Conservation (phyloP, 345 rosid species). For the Rhodamnia argentea region DNA sequence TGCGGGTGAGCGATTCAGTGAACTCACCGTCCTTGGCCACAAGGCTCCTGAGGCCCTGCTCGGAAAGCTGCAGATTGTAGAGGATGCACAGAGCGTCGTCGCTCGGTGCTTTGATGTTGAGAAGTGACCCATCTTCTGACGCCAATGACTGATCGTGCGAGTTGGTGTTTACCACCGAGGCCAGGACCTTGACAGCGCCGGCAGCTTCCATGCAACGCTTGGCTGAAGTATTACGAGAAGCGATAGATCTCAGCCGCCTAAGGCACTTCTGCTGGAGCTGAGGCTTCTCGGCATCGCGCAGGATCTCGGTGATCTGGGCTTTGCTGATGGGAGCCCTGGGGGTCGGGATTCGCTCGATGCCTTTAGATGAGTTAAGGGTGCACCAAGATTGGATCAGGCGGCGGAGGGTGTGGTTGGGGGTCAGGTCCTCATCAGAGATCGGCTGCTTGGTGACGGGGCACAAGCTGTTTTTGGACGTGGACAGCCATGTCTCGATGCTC, state of each 20-base stretch:
- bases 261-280: conserved; percentile 40
- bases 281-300: conserved; percentile 34
- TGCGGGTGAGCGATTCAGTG: conserved; percentile 20
- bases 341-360: conserved; percentile 76
- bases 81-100: conserved; percentile 72
- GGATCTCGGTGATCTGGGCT: conserved; percentile 45
- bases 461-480: background rate
- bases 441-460: conserved; percentile 54
- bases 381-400: conserved; percentile 94
- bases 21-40: conserved; percentile 33
- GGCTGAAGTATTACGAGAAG: conserved; percentile 35
- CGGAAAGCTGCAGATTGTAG: conserved; percentile 52
- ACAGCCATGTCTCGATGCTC: conserved; percentile 13
- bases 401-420: conserved; percentile 81
- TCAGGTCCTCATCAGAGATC: conserved; percentile 26
- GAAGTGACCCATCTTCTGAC: background rate
- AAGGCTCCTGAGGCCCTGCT: conserved; percentile 46
- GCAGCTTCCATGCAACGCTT: conserved; percentile 61
- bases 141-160: background rate
- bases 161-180: conserved; percentile 19
- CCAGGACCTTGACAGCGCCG: conserved; percentile 59
- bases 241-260: conserved; percentile 37
- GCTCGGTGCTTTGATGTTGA: conserved; percentile 9
- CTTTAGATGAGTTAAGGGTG: conserved; percentile 61
- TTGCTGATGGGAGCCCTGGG: conserved; percentile 61